phyloP scores from a whole-genome alignment of 176 grass and related monocot species.

The Aegilops speltoides region DNA sequence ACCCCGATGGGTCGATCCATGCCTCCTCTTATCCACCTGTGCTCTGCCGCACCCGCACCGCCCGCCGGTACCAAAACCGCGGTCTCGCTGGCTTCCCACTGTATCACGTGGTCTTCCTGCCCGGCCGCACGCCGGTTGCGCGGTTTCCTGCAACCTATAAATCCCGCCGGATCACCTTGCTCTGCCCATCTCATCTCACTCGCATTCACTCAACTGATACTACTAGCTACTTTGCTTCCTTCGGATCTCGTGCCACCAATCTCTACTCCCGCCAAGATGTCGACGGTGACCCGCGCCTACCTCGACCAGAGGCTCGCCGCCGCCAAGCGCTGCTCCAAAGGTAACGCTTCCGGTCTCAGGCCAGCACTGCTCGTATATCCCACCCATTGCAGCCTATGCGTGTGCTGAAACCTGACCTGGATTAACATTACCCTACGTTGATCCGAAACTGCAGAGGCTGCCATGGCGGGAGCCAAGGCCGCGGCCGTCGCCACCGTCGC shows the following conservation, averaged over 20 bases:
- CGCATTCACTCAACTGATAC: no score
- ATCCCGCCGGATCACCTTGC: not conserved
- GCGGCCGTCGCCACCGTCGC: conserved; percentile 59
- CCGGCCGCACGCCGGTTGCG: not conserved
- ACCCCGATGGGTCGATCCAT: no score
- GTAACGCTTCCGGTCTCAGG: not conserved
- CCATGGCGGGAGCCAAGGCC: conserved; percentile 57
- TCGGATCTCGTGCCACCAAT: conserved; percentile 35
- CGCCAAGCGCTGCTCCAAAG: conserved; percentile 67
- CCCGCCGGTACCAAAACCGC: not conserved
- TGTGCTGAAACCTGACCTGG: no score
- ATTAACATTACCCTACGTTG: no score
- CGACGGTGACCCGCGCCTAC: conserved; percentile 31
- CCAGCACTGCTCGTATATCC: no score
- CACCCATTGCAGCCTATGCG: no score
- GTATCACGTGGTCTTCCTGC: not conserved
- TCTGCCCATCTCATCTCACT: not conserved
- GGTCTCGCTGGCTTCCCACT: not conserved
- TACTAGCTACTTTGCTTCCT: not conserved
- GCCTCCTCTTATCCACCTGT: not conserved
- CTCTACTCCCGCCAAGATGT: conserved; percentile 45
- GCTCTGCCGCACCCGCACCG: not conserved
- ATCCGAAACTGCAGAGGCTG: conserved; percentile 40
- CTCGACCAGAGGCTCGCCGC: conserved; percentile 66
- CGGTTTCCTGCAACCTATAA: not conserved